Evolutionary conservation across 2,329 filamentous ascomycete genomes (phyloP).

Genomic region (Rhinocladiella mackenziei): DNA sequence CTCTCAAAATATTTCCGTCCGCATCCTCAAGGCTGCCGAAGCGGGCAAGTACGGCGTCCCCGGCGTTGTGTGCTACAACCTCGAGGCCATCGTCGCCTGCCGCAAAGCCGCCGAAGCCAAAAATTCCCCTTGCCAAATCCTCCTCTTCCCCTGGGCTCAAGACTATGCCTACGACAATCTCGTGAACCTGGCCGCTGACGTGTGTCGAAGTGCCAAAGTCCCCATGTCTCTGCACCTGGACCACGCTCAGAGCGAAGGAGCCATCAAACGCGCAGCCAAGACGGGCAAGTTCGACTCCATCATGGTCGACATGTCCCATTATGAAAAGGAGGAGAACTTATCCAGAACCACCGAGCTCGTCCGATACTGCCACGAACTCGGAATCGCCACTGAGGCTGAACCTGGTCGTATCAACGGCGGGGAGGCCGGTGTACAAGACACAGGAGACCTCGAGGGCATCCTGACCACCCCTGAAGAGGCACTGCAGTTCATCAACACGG

Average conservation of each 20-base stretch:
- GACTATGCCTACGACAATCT: conserved; percentile 59
- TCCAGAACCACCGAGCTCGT: conserved; percentile 60
- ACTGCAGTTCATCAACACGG: conserved; percentile 65
- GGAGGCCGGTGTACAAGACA: conserved; percentile 70
- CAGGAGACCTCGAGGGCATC: conserved; percentile 57
- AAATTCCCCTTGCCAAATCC: conserved; percentile 64
- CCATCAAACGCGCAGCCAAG: conserved; percentile 58
- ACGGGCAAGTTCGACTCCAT: conserved; percentile 61
- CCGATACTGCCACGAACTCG: conserved; percentile 59
- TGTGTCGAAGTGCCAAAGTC: conserved; percentile 54
- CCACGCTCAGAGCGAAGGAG: conserved; percentile 61
- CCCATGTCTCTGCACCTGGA: conserved; percentile 63
- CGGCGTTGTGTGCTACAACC: conserved; percentile 51
- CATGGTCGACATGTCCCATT: conserved; percentile 74
- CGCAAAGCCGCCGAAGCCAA: conserved; percentile 66
- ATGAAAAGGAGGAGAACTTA: conserved; percentile 67
- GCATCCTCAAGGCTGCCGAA: conserved; percentile 33
- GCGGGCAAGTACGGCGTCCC: conserved; percentile 27
- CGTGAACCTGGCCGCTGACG: conserved; percentile 54
- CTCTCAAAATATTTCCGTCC: conserved; percentile 31
- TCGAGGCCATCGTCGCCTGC: conserved; percentile 66
- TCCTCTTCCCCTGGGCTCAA: conserved; percentile 71
- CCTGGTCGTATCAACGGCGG: conserved; percentile 68
- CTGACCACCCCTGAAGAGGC: conserved; percentile 67
- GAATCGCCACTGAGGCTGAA: conserved; percentile 67